These are phyloP conservation scores for Ramaria rubella DNA, from an alignment of 768 basidiomycete species.

Conservation along the genomic window DNA sequence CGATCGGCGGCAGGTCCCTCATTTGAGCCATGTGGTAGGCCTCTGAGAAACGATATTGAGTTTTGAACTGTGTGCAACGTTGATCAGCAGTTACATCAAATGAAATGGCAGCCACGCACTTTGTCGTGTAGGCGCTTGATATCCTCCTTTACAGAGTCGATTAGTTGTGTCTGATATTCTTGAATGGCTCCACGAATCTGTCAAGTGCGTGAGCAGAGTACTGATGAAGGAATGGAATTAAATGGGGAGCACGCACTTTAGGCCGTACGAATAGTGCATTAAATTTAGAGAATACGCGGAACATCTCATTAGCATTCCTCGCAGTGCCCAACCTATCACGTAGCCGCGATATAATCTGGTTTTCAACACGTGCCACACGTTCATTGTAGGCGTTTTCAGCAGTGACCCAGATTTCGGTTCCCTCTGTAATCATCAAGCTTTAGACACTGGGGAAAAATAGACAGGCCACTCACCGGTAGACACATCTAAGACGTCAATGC, in stretches of 20 bases:
- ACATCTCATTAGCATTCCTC: constrained; percentile 98
- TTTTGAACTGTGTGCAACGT: constrained; percentile 64
- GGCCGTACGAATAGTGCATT: constrained; percentile 94
- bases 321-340: constrained; percentile 92
- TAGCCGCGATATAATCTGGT: constrained; percentile 93
- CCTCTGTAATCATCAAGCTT: constrained; percentile 47
- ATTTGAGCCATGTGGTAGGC: constrained; percentile 98
- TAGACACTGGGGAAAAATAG: background rate
- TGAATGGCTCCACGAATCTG: constrained; percentile 97
- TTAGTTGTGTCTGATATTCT: constrained; percentile 98
- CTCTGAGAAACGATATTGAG: constrained; percentile 91
- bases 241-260: constrained; percentile 51
- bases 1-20: constrained; percentile 97
- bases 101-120: constrained; percentile 30
- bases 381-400: constrained; percentile 98
- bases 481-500: constrained; percentile 93
- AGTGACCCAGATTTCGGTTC: constrained; percentile 95
- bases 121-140: constrained; percentile 94
- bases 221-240: background rate
- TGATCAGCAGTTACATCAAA: background rate
- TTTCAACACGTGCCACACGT: constrained; percentile 93
- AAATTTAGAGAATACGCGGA: constrained; percentile 97
- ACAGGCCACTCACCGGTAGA: constrained; percentile 60
- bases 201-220: background rate
- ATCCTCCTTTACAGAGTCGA: constrained; percentile 98